Evolutionary conservation across 208 protist species (phyloP), one percentile per base, ranked within the genome.

Genomic region (Angomonas deanei): DNA sequence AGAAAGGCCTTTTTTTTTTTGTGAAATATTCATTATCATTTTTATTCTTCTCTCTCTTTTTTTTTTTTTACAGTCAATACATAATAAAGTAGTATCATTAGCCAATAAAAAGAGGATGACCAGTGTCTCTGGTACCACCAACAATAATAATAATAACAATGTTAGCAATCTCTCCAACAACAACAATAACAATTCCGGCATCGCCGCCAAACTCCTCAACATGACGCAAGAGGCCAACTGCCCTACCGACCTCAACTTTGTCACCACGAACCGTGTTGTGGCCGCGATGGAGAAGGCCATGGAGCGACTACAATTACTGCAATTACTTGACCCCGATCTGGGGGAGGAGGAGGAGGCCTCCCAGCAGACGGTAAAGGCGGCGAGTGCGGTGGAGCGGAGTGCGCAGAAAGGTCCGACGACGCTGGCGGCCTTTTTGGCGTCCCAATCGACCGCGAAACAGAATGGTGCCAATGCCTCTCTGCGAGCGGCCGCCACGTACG

Each of bases 291-390:
- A 94, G 70, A 90, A 90, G 63, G 86, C 86, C 0, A 71, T 97
- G 39, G 87, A 95, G 78, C 88, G 88, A n/a, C 80, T 97, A 23
- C 85, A 93, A 76, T 83, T 97, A 27, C 80, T 97, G 30, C 68
- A 52, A 10, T 68, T 95, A 3, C 74, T 97, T 8, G 82, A 92
- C 52, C n/a, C n/a, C n/a, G n/a, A n/a, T n/a, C n/a, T n/a, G n/a
- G n/a, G n/a, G n/a, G 74, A 81, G 2, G 74, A 68, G 11, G 73
- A 56, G 0, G 64, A 81, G 0, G 70, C 64, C 0, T 67, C n/a
- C n/a, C n/a, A n/a, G n/a, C n/a, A n/a, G n/a, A n/a, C n/a, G n/a
- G n/a, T n/a, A n/a, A 66, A 8, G 64, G 58, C 3, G 57, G 30
- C n/a, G 64, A 26, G 19, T n/a, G 36, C 0, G 15, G 33, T 0